Conservation (phyloP, 2,329 filamentous ascomycete species). For the Ascochyta koolunga region DNA sequence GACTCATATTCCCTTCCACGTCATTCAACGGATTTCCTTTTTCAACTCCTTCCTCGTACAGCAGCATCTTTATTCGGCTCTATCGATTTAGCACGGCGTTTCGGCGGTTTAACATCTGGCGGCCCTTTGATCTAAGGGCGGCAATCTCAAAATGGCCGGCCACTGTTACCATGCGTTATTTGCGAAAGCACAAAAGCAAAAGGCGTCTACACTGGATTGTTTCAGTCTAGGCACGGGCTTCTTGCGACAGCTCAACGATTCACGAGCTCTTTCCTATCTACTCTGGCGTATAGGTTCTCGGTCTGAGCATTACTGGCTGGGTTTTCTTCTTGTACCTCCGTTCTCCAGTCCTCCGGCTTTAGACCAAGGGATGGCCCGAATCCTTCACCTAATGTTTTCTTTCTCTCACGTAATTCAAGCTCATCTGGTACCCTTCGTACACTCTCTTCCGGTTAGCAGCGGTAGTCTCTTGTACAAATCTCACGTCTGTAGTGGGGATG, state of each 20-base stretch:
- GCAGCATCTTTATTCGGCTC: constrained; percentile 26
- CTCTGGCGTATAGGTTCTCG: constrained; percentile 5
- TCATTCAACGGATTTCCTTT: constrained; percentile 16
- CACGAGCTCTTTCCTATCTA: constrained; percentile 18
- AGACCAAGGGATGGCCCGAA: constrained; percentile 25
- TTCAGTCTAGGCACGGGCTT: constrained; percentile 38
- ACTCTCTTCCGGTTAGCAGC: constrained; percentile 11
- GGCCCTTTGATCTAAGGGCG: constrained; percentile 28
- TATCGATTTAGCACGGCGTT: constrained; percentile 48
- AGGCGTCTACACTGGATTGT: constrained; percentile 34
- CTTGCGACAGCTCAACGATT: constrained; percentile 18
- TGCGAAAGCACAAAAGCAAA: constrained; percentile 42
- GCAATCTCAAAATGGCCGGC: constrained; percentile 31
- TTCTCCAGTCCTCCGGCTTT: constrained; percentile 10
- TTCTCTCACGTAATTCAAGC: constrained; percentile 19
- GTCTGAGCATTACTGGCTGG: constrained; percentile 26
- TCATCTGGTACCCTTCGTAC: constrained; percentile 29
- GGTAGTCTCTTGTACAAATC: constrained; percentile 24
- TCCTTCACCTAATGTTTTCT: constrained; percentile 28
- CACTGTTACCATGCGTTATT: constrained; percentile 27
- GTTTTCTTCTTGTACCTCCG: constrained; percentile 28
- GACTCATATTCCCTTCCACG: constrained; percentile 13
- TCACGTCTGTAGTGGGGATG: constrained; percentile 18
- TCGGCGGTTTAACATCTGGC: constrained; percentile 29
- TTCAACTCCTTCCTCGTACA: constrained; percentile 15